Conservation (phyloP, 2,329 filamentous ascomycete genomes). For the Penicillium sp. region DNA sequence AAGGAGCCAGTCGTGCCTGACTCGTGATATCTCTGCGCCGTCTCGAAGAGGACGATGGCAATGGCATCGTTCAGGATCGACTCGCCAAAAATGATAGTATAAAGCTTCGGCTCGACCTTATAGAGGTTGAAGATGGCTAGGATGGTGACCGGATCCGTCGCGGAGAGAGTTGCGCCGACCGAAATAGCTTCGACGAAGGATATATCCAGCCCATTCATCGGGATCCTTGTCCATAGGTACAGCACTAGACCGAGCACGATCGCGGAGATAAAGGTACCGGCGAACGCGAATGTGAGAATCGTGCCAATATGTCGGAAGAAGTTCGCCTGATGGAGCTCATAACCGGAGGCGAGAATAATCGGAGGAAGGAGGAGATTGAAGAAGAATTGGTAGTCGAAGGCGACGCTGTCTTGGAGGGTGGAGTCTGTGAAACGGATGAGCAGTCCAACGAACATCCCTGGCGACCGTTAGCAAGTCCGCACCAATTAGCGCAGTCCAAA, state of each 20-base stretch:
- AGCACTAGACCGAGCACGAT: conserved; percentile 88
- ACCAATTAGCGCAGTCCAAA: background rate
- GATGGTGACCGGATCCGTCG: conserved; percentile 96
- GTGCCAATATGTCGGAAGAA: conserved; percentile 98
- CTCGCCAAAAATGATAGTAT: conserved; percentile 98
- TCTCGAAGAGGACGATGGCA: conserved; percentile 97
- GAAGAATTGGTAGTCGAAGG: conserved; percentile 98
- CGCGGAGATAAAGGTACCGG: conserved; percentile 93
- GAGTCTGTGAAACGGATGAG: conserved; percentile 79
- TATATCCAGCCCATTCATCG: conserved; percentile 80
- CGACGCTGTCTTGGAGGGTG: conserved; percentile 84
- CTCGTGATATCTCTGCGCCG: conserved; percentile 86
- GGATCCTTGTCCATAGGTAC: conserved; percentile 83
- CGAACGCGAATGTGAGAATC: conserved; percentile 96
- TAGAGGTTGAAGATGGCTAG: conserved; percentile 98
- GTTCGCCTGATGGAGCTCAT: conserved; percentile 96
- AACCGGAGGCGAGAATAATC: conserved; percentile 95
- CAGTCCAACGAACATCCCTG: conserved; percentile 93
- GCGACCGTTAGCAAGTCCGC: conserved; percentile 9
- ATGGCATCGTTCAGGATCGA: conserved; percentile 98
- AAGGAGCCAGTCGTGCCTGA: conserved; percentile 62
- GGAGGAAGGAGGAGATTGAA: conserved; percentile 98
- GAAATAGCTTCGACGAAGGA: conserved; percentile 94
- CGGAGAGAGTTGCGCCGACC: conserved; percentile 91
- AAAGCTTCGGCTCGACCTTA: conserved; percentile 97